Base-by-base conservation (phyloP, 352 stramenopile genomes). In the Globisporangium heterothallicum region DNA sequence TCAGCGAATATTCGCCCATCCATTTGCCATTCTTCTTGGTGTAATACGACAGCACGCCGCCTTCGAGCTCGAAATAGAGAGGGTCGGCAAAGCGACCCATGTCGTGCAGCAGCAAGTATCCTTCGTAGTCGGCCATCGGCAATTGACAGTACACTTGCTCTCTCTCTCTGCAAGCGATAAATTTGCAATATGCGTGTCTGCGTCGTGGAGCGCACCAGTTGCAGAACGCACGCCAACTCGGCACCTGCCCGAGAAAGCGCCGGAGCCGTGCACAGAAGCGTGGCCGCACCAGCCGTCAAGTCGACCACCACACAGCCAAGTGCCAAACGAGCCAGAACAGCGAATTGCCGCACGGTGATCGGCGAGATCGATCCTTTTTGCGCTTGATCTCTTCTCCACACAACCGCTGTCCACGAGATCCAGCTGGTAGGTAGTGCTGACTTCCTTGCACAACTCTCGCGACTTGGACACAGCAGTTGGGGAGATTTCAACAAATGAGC, bases 111-210 rank as follows among this genome's bases (percentile, higher is more conserved):
- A 92, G 59, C 19, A 92, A 53, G 61, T 77, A 92, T 18, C 81
- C 81, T 74, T 89, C 77, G 64, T 87, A 91, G 59, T 91, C 81
- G 19, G 81, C 81, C 81, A 92, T 91, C 18, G 13, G 45, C 35
- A 14, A 8, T 32, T 30, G 26, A 6, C 18, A 34, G 10, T 34
- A 10, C 6, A 10, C 29, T 6, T 34, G 29, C 10, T 6, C 29
- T 34, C 10, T 12, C 10, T 34, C 9, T 2, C 3, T 36, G 5
- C 30, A 10, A 18, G 10, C 19, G 27, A 19, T 36, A 3, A n/a
- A 38, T 16, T 38, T 35, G 42, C 18, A 21, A 13, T 12, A 4
- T 26, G 42, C 7, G 6, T 5, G 32, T n/a, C 14, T 16, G 29
- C 22, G 14, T 27, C 4, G 22, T 40, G 9, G 9, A 10, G 25